phyloP scores from a whole-genome alignment of 2,329 filamentous ascomycete species.

The Colletotrichum acutatum region DNA sequence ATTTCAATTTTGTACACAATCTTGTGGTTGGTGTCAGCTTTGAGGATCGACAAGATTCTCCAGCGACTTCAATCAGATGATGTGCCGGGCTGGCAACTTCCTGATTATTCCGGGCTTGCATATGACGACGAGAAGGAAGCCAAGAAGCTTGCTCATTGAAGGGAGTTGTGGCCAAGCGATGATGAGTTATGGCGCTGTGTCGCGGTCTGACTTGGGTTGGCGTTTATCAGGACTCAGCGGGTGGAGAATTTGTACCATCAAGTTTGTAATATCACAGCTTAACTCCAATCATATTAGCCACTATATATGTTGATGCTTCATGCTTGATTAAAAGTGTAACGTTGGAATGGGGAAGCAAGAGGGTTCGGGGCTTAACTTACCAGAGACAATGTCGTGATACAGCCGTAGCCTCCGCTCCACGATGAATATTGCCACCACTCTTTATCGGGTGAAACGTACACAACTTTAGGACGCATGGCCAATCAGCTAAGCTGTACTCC shows the following conservation, averaged over 20 bases:
- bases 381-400: not conserved
- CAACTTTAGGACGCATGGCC: not conserved
- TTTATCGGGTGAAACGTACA: not conserved
- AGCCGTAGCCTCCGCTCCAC: not conserved
- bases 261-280: not conserved
- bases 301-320: not conserved
- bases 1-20: slow-evolving; percentile 21
- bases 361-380: not conserved
- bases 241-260: not conserved
- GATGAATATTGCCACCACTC: not conserved
- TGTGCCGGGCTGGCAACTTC: slow-evolving; percentile 22
- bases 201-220: not conserved
- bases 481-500: not conserved
- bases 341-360: not conserved
- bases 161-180: not conserved
- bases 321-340: not conserved
- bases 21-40: slow-evolving; percentile 12
- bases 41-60: slow-evolving; percentile 25
- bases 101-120: slow-evolving; percentile 8
- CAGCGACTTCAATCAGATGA: slow-evolving; percentile 28
- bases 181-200: not conserved
- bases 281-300: not conserved
- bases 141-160: not conserved
- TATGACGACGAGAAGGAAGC: not conserved
- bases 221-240: not conserved